Percentiles rank a stretch among this genome's conserved stretches.
Evolutionary conservation across 176 grass and related monocot genomes (phyloP).

Genomic region (Oryza australiensis): DNA sequence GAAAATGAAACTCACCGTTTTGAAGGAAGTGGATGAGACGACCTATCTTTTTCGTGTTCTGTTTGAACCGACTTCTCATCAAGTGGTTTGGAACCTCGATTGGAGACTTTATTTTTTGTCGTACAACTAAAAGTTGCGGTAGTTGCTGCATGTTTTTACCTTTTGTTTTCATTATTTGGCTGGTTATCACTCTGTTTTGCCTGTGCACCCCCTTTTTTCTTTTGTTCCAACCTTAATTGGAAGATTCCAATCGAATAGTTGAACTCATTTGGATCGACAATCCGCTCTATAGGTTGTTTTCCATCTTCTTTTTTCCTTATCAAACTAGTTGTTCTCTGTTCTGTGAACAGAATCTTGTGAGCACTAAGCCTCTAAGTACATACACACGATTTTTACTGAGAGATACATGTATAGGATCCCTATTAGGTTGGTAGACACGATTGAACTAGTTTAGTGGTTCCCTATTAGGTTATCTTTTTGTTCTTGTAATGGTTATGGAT

Average conservation of each 20-base stretch:
- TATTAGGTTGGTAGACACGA: neutral
- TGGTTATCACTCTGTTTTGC: neutral
- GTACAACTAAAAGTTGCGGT: neutral
- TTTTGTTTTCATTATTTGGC: neutral
- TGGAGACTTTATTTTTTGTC: neutral
- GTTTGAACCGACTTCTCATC: neutral
- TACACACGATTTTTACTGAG: neutral
- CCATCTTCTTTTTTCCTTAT: neutral
- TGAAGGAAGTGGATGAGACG: neutral
- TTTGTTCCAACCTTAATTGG: neutral
- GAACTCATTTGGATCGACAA: neutral
- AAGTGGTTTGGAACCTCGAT: neutral
- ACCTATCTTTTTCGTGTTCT: neutral
- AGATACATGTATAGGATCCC: neutral
- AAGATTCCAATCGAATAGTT: neutral
- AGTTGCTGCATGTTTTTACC: neutral
- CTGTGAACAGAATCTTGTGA: neutral
- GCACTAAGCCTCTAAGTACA: neutral
- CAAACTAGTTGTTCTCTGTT: neutral
- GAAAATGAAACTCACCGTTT: neutral
- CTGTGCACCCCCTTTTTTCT: neutral
- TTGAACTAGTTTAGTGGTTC: neutral
- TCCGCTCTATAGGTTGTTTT: neutral
- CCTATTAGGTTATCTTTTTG: neutral
- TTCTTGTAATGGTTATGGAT: neutral